Evolutionary conservation across 805 yeast species (phyloP).

Genomic region (Starmerella potacharoeniae): DNA sequence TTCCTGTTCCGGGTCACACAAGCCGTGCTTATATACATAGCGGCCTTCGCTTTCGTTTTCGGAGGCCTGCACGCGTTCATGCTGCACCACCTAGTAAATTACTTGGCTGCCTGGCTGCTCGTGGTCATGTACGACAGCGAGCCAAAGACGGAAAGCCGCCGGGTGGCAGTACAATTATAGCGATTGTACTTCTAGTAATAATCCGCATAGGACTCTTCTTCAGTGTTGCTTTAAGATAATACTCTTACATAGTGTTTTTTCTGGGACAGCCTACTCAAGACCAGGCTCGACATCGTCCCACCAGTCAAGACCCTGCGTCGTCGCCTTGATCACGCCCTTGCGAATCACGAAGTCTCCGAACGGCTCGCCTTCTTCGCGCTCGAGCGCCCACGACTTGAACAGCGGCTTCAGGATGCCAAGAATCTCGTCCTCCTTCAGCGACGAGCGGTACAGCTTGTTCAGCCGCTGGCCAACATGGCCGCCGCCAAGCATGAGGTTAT

Average conservation of each 20-base stretch:
- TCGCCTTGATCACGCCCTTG: constrained; percentile 76
- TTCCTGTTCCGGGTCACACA: constrained; percentile 21
- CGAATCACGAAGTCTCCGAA: constrained; percentile 90
- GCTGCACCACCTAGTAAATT: constrained; percentile 63
- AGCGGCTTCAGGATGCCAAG: constrained; percentile 65
- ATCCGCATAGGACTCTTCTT: neutral
- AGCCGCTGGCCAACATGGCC: constrained; percentile 88
- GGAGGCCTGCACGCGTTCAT: constrained; percentile 71
- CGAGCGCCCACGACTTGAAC: constrained; percentile 89
- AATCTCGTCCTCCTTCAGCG: constrained; percentile 84
- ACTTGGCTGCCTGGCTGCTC: constrained; percentile 25
- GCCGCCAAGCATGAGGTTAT: constrained; percentile 91
- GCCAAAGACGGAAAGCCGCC: neutral
- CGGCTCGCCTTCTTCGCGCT: constrained; percentile 82
- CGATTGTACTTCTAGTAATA: neutral
- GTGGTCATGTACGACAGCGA: constrained; percentile 2
- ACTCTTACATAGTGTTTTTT: neutral
- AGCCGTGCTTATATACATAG: constrained; percentile 39
- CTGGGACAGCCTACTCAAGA: constrained; percentile 12
- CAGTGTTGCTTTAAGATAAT: neutral
- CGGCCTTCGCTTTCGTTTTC: constrained; percentile 52
- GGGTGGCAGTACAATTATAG: neutral
- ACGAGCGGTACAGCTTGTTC: constrained; percentile 78
- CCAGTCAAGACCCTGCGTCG: constrained; percentile 83
- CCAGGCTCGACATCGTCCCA: constrained; percentile 63